These are phyloP conservation scores for Bretschneidera sinensis DNA, from an alignment of 345 rosid genomes.

Conservation along the genomic window DNA sequence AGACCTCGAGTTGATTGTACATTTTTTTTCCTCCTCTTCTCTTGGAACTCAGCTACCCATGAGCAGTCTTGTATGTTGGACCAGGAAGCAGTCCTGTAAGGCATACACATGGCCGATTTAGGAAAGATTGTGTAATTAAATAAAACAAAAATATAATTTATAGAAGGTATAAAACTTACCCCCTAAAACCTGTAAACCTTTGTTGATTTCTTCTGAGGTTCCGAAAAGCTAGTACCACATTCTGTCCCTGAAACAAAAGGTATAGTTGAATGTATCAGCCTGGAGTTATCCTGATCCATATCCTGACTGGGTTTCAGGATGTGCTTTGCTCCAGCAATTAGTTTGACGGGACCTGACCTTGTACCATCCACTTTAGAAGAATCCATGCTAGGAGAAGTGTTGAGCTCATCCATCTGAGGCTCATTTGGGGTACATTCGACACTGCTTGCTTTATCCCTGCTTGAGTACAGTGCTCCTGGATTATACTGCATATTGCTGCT, in stretches of 20 bases:
- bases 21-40: neutral
- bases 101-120: neutral
- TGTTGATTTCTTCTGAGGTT: conserved; percentile 30
- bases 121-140: neutral
- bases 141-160: neutral
- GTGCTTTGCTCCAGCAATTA: conserved; percentile 44
- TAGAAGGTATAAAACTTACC: neutral
- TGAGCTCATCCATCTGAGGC: conserved; percentile 9
- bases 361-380: conserved; percentile 15
- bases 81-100: conserved; percentile 7
- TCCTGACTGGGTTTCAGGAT: conserved; percentile 29
- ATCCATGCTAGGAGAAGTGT: conserved; percentile 17
- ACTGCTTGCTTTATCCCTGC: conserved; percentile 12
- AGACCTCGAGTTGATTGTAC: neutral
- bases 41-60: neutral
- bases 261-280: conserved; percentile 29
- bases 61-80: neutral
- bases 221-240: conserved; percentile 14
- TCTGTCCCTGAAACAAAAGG: conserved; percentile 25
- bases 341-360: conserved; percentile 34
- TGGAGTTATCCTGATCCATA: conserved; percentile 24
- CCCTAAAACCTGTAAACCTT: conserved; percentile 33
- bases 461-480: conserved; percentile 12
- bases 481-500: conserved; percentile 7
- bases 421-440: conserved; percentile 16